These are phyloP conservation scores for Hippophae rhamnoides DNA, from an alignment of 306 rosid species.

Conservation along the genomic window DNA sequence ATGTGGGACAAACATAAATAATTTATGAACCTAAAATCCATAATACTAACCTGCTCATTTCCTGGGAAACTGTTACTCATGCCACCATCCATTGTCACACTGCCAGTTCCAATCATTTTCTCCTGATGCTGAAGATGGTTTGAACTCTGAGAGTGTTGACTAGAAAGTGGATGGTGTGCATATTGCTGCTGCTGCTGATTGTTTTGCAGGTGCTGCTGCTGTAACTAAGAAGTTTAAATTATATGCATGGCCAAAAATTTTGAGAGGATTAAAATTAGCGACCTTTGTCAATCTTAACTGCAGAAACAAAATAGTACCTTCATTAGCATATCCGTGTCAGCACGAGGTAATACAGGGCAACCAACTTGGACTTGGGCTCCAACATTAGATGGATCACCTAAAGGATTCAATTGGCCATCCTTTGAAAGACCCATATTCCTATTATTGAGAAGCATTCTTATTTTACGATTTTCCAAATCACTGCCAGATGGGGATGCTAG, in stretches of 20 bases:
- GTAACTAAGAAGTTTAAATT: constrained; percentile 14
- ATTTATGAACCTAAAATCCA: constrained; percentile 1
- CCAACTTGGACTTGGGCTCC: constrained; percentile 41
- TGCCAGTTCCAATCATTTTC: constrained; percentile 31
- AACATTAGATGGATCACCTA: constrained; percentile 30
- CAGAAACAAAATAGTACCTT: constrained; percentile 32
- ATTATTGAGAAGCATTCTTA: constrained; percentile 29
- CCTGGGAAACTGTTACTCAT: constrained; percentile 38
- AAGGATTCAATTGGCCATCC: constrained; percentile 33
- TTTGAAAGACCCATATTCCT: constrained; percentile 31
- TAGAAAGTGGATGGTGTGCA: constrained; percentile 34
- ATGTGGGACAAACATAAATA: background rate
- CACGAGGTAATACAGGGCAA: constrained; percentile 35
- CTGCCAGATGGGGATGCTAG: constrained; percentile 30
- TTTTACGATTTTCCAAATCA: constrained; percentile 39
- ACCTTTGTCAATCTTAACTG: constrained; percentile 11
- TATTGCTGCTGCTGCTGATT: constrained; percentile 39
- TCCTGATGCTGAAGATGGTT: constrained; percentile 40
- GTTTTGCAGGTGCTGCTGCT: constrained; percentile 31
- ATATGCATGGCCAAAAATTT: constrained; percentile 12
- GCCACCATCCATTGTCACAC: constrained; percentile 26
- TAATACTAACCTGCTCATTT: constrained; percentile 47
- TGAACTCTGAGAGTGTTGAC: constrained; percentile 39
- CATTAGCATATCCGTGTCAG: constrained; percentile 31
- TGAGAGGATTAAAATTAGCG: constrained; percentile 7